Base-by-base conservation (phyloP, 1,284 basidiomycete species). In the Ustilago lituana region DNA sequence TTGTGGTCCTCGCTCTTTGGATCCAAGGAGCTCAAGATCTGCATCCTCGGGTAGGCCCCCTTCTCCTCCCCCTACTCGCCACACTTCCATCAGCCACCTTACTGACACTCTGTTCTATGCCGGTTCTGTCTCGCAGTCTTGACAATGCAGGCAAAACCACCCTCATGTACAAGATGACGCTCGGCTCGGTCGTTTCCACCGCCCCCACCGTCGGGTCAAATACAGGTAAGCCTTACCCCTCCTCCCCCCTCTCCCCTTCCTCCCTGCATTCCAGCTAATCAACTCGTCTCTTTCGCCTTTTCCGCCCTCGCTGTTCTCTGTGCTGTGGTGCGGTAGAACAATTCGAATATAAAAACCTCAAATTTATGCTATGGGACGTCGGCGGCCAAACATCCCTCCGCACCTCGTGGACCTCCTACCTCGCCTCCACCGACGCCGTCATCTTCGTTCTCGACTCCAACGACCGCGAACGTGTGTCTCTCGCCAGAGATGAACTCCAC, bases 61-160 rank as follows among this genome's bases (percentile, higher is more conserved):
- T 47, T 22, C 10, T 27, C 19, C 20, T 19, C 23, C 11, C 31
- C 26, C n/a, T 31, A 5, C 12, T 17, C 2, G 8, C 1, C 7
- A n/a, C 52, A 17, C 14, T 17, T n/a, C n/a, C 11, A 12, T 27
- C 17, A 5, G 17, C 23, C n/a, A n/a, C n/a, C n/a, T n/a, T n/a
- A n/a, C n/a, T n/a, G n/a, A n/a, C n/a, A n/a, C n/a, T n/a, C n/a
- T n/a, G n/a, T n/a, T n/a, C n/a, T n/a, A n/a, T n/a, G n/a, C n/a
- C n/a, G n/a, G n/a, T n/a, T n/a, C n/a, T n/a, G n/a, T n/a, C 8
- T 36, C 14, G 15, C 46, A 69, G 67, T 19, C 80, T 85, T 23
- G 84, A 85, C 76, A 85, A 85, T 79, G 84, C 85, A 10, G 85
- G 85, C 26, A 86, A 86, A 76, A 84, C 83, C 10, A 85, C 84